Evolutionary conservation across 2,329 filamentous ascomycete genomes (phyloP).

Genomic region (Paraphoma sp.): DNA sequence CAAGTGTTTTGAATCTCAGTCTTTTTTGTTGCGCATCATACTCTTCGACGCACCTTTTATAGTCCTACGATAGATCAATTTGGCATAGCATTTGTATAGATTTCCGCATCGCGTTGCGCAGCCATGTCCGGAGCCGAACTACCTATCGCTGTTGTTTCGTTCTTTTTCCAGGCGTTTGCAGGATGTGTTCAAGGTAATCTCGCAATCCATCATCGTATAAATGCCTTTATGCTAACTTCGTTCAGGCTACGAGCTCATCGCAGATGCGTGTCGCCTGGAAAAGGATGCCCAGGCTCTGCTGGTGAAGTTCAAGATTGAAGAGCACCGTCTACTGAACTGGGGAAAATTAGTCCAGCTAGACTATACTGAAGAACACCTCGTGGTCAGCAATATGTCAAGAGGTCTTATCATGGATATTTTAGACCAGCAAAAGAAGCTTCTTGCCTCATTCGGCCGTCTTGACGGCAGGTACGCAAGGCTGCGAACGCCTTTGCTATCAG

Average conservation of each 20-base stretch:
- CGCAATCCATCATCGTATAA: neutral
- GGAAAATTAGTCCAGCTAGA: conserved; percentile 41
- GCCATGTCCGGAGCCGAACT: conserved; percentile 29
- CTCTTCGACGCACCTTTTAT: neutral
- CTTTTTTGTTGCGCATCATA: neutral
- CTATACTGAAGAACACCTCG: conserved; percentile 39
- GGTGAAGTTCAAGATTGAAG: conserved; percentile 47
- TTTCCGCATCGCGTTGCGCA: neutral
- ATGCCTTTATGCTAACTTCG: neutral
- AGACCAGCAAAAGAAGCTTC: conserved; percentile 41
- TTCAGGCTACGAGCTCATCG: conserved; percentile 46
- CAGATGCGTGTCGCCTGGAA: conserved; percentile 43
- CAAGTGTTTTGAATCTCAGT: neutral
- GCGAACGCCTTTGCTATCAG: conserved; percentile 35
- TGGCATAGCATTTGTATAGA: neutral
- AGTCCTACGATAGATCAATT: neutral
- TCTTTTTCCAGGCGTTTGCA: conserved; percentile 47
- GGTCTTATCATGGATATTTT: conserved; percentile 44
- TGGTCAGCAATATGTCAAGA: conserved; percentile 42
- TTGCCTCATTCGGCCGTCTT: conserved; percentile 39
- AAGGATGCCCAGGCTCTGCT: conserved; percentile 42
- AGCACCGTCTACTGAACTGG: conserved; percentile 49
- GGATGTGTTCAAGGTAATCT: conserved; percentile 43
- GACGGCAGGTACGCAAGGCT: conserved; percentile 41
- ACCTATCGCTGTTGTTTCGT: conserved; percentile 34